A percentile compares a stretch with the other conserved stretches of the same genome.
Conservation (phyloP, 495 filamentous ascomycete species). For the Saxispiralis lemnorum region DNA sequence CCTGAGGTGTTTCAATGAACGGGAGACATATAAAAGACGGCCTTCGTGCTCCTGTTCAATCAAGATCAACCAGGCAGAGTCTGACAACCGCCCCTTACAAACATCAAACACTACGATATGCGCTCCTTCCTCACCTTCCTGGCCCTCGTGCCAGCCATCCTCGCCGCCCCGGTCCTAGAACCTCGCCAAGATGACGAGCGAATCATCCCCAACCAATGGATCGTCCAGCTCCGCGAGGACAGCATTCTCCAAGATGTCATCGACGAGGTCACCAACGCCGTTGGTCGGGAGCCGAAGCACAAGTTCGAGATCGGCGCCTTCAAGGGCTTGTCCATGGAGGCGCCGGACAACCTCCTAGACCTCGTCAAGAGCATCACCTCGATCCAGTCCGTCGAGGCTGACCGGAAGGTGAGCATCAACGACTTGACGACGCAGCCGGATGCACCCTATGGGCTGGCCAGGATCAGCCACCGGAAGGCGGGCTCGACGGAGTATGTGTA, state of each 20-base stretch:
- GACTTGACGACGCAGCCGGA: constrained; percentile 14
- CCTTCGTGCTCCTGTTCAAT: too few species aligned
- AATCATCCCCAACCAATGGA: constrained; percentile 22
- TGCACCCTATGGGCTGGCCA: constrained; percentile 31
- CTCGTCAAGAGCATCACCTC: constrained; percentile 24
- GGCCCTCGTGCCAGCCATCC: background rate
- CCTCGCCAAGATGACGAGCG: constrained; percentile 20
- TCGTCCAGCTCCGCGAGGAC: constrained; percentile 10
- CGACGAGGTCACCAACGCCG: constrained; percentile 6
- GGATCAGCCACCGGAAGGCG: constrained; percentile 12
- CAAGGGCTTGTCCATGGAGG: constrained; percentile 26
- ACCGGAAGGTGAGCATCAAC: constrained; percentile 9
- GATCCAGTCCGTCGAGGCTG: constrained; percentile 24
- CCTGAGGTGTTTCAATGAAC: too few species aligned
- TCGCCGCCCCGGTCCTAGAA: constrained; percentile 4
- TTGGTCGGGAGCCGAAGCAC: constrained; percentile 16
- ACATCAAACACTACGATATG: too few species aligned
- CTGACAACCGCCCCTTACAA: too few species aligned
- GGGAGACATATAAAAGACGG: too few species aligned
- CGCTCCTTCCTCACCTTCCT: background rate
- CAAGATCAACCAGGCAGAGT: too few species aligned
- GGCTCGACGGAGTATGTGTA: constrained; percentile 29
- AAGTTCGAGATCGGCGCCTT: constrained; percentile 30
- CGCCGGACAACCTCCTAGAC: constrained; percentile 23
- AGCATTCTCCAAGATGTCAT: constrained; percentile 16